Percentiles rank a stretch among this genome's conserved stretches.
These are phyloP conservation scores for Saururus chinensis DNA, from an alignment of 164 flowering plant genomes.

Conservation along the genomic window DNA sequence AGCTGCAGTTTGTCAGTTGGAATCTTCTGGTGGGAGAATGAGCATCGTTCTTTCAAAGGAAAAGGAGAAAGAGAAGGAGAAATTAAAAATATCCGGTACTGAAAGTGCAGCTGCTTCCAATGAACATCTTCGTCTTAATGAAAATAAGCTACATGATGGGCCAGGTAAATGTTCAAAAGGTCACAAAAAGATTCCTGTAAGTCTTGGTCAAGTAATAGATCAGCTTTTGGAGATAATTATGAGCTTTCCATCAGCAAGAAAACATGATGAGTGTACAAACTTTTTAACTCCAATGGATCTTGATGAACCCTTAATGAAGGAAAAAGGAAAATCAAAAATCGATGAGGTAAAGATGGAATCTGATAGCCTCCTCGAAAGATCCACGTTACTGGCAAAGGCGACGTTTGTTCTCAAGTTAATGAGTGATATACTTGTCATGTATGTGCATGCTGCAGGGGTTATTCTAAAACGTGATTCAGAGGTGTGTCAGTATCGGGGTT, in stretches of 20 bases:
- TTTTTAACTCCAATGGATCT: slow-evolving; percentile 53
- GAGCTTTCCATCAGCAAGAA: slow-evolving; percentile 31
- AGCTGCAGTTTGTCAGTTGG: slow-evolving; percentile 73
- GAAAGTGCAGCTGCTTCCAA: slow-evolving; percentile 45
- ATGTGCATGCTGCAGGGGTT: slow-evolving; percentile 67
- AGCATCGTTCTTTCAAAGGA: slow-evolving; percentile 59
- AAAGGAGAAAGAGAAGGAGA: slow-evolving; percentile 70
- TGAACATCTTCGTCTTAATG: slow-evolving; percentile 57
- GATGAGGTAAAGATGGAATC: slow-evolving; percentile 43
- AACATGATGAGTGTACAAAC: slow-evolving; percentile 25
- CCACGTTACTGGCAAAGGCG: slow-evolving; percentile 70
- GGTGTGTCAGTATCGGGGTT: slow-evolving; percentile 40
- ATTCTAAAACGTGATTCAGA: slow-evolving; percentile 70
- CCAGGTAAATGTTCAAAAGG: slow-evolving; percentile 52
- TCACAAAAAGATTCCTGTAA: slow-evolving; percentile 69
- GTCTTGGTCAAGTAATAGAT: slow-evolving; percentile 74
- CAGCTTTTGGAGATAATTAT: slow-evolving; percentile 73
- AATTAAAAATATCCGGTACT: slow-evolving; percentile 39
- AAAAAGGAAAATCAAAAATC: slow-evolving; percentile 83
- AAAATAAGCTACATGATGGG: slow-evolving; percentile 60
- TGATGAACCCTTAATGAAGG: slow-evolving; percentile 54
- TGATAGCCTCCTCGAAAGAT: slow-evolving; percentile 41
- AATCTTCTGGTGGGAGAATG: slow-evolving; percentile 67
- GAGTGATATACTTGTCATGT: slow-evolving; percentile 86
- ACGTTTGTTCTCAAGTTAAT: slow-evolving; percentile 80